A percentile compares a stretch with the other conserved stretches of the same genome.
These are phyloP conservation scores for Phylloporus sp. DNA, from an alignment of 768 basidiomycete species.

Conservation along the genomic window DNA sequence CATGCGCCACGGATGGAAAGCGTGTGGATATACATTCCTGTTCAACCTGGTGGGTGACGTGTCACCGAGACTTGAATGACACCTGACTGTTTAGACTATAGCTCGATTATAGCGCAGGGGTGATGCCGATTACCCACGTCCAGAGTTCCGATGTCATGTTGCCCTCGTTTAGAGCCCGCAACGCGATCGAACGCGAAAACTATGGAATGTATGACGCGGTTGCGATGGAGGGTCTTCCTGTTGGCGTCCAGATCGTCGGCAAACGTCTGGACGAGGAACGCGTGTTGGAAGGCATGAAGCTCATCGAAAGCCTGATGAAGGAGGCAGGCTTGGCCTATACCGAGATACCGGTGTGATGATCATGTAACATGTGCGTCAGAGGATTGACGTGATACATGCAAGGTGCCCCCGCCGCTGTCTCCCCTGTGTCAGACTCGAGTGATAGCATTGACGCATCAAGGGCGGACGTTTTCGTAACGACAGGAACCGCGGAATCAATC, in stretches of 20 bases:
- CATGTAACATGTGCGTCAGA: too few species aligned
- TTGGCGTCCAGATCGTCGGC: conserved; percentile 43
- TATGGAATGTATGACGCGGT: conserved; percentile 40
- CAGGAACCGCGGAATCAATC: neutral
- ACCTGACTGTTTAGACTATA: conserved; percentile 3
- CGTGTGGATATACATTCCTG: conserved; percentile 60
- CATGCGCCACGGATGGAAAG: conserved; percentile 52
- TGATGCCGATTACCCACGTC: conserved; percentile 43
- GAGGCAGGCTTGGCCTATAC: conserved; percentile 21
- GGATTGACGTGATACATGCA: too few species aligned
- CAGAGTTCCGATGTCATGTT: conserved; percentile 32
- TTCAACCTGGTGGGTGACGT: conserved; percentile 55
- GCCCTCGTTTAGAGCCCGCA: conserved; percentile 27
- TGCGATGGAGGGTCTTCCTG: conserved; percentile 43
- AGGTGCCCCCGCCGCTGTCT: too few species aligned
- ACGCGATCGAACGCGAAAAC: conserved; percentile 36
- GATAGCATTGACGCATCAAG: too few species aligned
- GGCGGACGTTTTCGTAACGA: neutral
- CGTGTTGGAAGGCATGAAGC: conserved; percentile 43
- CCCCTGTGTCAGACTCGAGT: too few species aligned
- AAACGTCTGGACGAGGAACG: conserved; percentile 45
- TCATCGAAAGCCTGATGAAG: conserved; percentile 32
- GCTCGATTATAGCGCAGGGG: conserved; percentile 45
- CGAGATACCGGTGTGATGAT: conserved; percentile 19
- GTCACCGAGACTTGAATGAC: neutral